Base-by-base conservation (phyloP, 2,329 filamentous ascomycete genomes). In the Tolypocladium inflatum region DNA sequence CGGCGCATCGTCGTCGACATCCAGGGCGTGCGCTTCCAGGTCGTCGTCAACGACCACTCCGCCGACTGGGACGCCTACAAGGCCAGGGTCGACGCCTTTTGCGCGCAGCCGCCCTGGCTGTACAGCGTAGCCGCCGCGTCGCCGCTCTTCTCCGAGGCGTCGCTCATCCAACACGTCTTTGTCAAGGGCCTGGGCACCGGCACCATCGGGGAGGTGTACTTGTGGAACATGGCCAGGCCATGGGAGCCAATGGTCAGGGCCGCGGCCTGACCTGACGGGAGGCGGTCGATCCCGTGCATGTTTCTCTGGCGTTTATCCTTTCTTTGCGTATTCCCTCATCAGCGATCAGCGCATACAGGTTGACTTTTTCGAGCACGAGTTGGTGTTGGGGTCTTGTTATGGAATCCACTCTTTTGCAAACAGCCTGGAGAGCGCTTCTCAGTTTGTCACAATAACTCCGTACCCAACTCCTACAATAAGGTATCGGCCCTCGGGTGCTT, bases 171-270 rank as follows among this genome's bases (percentile, higher is more conserved):
- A 35, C 71, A 71, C 56, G 68, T 74, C 26, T 69, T 74, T 52
- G 71, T 75, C 41, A 74, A 73, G 62, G 66, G 69, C 23, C 45
- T 52, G 26, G 30, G 48, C 48, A 21, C 69, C 21, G 66, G 66
- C 10, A 68, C 65, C 6, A 56, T 63, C 2, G 71, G 70, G 11
- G 70, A 74, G 53, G 66, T 75, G 26, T 76, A 76, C 57, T 66
- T 76, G 43, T 76, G 74, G 74, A 74, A 76, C 59, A 59, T 73
- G 62, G 66, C 70, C 19, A 65, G 66, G 38, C 74, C 74, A 41
- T 76, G 74, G 74, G 74, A 76, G 61, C 74, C 74, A 10, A 74
- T 76, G 70, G 69, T 76, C n/a, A 73, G 70, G 61, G 73, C 72
- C 10, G 66, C 65, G 15, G 71, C 68, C n/a, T 73, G 56, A 64